Base-by-base conservation (phyloP, 306 rosid genomes). In the Cucurbita moschata region DNA sequence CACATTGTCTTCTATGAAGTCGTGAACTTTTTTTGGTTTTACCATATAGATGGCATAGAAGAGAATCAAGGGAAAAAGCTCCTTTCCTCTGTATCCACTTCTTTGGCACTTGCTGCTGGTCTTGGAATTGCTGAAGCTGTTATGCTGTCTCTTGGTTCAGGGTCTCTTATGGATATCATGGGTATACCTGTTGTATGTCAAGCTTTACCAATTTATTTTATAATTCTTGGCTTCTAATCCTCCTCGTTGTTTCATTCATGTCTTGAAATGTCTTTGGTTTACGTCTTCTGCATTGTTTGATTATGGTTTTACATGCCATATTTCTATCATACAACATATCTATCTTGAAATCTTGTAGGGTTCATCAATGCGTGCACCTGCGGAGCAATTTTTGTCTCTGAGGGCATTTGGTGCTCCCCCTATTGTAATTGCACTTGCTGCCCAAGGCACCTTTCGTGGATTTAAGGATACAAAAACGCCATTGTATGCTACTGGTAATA, bases 361-460 rank as follows among this genome's bases (percentile, higher is more conserved):
- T 79, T 94, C 98, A 60, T 86, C 96, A 10, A 89, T 90, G 89
- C 86, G 86, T 57, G 89, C 69, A 73, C 98, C 97, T 73, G 93
- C 98, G 3, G 86, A 94, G 82, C 85, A 83, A 9, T 94, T 94
- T 86, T 97, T 94, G 80, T 79, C 87, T 73, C 71, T 89, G 54
- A 90, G 95, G 83, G 97, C 97, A 19, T 87, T 90, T 77, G 97
- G 98, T 67, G 95, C 98, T 80, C 96, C 93, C 40, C 86, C 96
- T 8, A 82, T 87, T 82, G 97, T 90, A 63, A 76, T 94, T 78
- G 93, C 96, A 72, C 92, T 94, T 53, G 98, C 98, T 75, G 96
- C 95, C 54, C 98, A 94, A 78, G 98, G 98, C 78, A 85, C 96
- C 44, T 94, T 89, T 76, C 97, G 98, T 64, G 98, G 98, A 77